A percentile compares a stretch with the other conserved stretches of the same genome.
These are phyloP conservation scores for Fusarium sublunatum DNA, from an alignment of 2,329 filamentous ascomycete species.

Conservation along the genomic window DNA sequence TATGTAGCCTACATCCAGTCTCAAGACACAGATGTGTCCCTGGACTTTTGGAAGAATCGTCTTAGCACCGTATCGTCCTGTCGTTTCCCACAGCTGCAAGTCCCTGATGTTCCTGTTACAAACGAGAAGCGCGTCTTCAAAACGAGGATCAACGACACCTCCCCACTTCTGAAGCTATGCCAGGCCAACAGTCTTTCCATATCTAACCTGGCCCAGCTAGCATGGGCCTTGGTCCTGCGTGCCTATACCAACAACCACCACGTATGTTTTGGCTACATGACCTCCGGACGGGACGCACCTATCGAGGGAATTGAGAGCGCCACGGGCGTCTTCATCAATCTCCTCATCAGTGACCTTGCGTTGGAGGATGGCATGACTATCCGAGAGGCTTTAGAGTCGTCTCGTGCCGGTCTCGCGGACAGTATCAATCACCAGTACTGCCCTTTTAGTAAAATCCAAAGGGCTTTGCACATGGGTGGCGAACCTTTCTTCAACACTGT, in stretches of 20 bases:
- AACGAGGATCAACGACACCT: background rate
- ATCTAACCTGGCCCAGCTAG: conserved; percentile 3
- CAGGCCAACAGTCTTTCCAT: conserved; percentile 3
- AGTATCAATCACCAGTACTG: conserved; percentile 8
- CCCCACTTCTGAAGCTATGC: conserved; percentile 3
- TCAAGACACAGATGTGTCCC: background rate
- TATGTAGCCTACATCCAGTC: background rate
- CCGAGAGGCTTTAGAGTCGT: conserved; percentile 1
- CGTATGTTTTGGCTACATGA: background rate
- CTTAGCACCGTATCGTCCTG: background rate
- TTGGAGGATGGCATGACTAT: conserved; percentile 5
- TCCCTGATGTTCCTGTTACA: background rate
- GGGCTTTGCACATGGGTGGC: conserved; percentile 5
- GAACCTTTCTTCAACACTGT: conserved; percentile 16
- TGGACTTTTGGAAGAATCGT: background rate
- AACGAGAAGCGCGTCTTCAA: background rate
- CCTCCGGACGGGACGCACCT: background rate
- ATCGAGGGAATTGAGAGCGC: background rate
- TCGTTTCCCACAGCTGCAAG: background rate
- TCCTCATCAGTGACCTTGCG: conserved; percentile 5
- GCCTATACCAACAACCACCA: background rate
- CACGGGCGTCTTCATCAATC: conserved; percentile 2
- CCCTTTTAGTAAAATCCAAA: conserved; percentile 4
- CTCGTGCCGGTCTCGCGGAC: conserved; percentile 5
- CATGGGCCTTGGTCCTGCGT: conserved; percentile 9